Conservation (phyloP, 2,329 filamentous ascomycete species). For the Hirsutella thompsonii region DNA sequence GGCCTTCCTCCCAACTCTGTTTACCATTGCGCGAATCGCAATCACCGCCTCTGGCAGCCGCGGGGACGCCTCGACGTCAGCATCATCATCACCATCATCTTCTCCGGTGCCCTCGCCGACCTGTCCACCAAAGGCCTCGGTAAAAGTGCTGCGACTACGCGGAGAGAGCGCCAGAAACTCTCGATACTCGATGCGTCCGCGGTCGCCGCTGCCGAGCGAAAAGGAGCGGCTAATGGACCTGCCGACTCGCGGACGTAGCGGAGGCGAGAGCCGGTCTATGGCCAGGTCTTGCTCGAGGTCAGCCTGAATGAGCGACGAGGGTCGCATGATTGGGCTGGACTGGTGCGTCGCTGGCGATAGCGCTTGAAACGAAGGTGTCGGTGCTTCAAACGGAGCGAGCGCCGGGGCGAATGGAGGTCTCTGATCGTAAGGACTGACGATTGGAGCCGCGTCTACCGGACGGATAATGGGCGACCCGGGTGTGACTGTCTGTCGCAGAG, state of each 20-base stretch:
- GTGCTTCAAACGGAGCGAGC: background rate
- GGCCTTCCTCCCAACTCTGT: slow-evolving; percentile 9
- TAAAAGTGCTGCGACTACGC: slow-evolving; percentile 18
- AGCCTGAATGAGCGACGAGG: slow-evolving; percentile 20
- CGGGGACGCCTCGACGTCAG: slow-evolving; percentile 15
- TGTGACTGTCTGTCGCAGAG: slow-evolving; percentile 6
- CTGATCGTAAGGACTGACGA: background rate
- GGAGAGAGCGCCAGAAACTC: slow-evolving; percentile 23
- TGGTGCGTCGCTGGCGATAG: slow-evolving; percentile 15
- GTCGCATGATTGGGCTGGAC: slow-evolving; percentile 15
- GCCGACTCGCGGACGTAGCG: slow-evolving; percentile 15
- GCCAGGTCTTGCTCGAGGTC: slow-evolving; percentile 25
- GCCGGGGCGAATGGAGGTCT: background rate
- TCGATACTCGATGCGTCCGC: slow-evolving; percentile 16
- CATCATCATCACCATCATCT: no score
- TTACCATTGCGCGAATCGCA: slow-evolving; percentile 13
- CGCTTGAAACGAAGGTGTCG: slow-evolving; percentile 12
- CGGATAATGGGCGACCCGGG: slow-evolving; percentile 19
- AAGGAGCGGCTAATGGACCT: slow-evolving; percentile 20
- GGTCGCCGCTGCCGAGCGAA: slow-evolving; percentile 19
- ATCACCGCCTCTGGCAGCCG: slow-evolving; percentile 19
- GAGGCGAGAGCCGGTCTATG: slow-evolving; percentile 23
- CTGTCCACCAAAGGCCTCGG: slow-evolving; percentile 4
- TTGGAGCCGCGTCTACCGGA: slow-evolving; percentile 11
- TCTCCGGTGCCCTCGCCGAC: slow-evolving; percentile 11